These are phyloP conservation scores for Rhinocladiella mackenziei DNA, from an alignment of 2,329 filamentous ascomycete genomes.

Conservation along the genomic window DNA sequence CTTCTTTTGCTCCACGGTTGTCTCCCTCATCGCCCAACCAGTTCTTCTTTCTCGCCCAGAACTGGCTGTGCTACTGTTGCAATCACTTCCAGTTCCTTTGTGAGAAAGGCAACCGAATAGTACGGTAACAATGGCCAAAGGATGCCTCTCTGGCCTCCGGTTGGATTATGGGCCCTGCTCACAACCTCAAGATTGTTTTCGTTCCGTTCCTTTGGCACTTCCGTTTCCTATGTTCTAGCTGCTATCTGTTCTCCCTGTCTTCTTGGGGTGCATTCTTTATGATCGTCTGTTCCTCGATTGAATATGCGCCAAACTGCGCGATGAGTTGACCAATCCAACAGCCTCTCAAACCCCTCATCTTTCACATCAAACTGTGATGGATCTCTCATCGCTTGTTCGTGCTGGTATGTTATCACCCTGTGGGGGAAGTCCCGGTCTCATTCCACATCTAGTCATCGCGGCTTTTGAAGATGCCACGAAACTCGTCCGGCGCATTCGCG, in stretches of 20 bases:
- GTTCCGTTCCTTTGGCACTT: background rate
- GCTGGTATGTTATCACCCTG: constrained; percentile 12
- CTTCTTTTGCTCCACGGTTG: constrained; percentile 1
- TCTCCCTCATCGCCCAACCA: constrained; percentile 7
- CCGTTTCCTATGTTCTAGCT: background rate
- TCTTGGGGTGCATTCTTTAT: background rate
- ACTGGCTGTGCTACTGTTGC: constrained; percentile 17
- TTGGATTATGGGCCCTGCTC: background rate
- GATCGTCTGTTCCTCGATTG: background rate
- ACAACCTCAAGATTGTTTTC: background rate
- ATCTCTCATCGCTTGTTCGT: constrained; percentile 23
- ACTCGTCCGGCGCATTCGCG: constrained; percentile 32
- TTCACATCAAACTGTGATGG: constrained; percentile 13
- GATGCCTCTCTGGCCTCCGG: constrained; percentile 2
- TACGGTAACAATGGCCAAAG: constrained; percentile 6
- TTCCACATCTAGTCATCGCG: constrained; percentile 29
- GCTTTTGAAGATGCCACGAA: constrained; percentile 34
- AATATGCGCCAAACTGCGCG: constrained; percentile 1
- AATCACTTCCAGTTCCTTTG: constrained; percentile 7
- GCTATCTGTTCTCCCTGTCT: background rate
- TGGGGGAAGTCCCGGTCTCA: constrained; percentile 1
- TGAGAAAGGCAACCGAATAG: constrained; percentile 9
- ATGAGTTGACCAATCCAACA: constrained; percentile 11
- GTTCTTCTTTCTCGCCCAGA: constrained; percentile 4
- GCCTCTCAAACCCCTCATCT: background rate